Base-by-base conservation (phyloP, 2,329 filamentous ascomycete genomes). In the Knufia fluminis region DNA sequence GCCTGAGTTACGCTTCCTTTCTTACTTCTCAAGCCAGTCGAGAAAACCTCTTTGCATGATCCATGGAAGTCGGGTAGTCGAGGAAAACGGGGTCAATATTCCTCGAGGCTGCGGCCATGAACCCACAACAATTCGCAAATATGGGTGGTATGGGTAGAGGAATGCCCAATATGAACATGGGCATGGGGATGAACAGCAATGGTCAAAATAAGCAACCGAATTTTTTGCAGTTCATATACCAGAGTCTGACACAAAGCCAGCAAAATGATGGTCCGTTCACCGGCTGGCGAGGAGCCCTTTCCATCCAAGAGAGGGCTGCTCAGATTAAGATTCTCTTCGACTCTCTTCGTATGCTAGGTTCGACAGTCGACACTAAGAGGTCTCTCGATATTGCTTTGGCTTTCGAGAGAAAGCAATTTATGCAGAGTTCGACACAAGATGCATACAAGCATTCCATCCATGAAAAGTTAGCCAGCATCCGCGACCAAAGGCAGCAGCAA, bases 291-390 rank as follows among this genome's bases (percentile, higher is more conserved):
- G 63, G 64, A 16, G 64, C 66, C 22, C 65, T 73, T 4, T 56
- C 59, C 12, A 57, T 68, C 19, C 64, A 64, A 52, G 64, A 67
- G 26, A 65, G 71, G 42, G 66, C 65, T 3, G 57, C 63, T 33
- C 69, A 68, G 54, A 65, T 73, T 46, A 66, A 65, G 55, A 66
- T 72, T 54, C 68, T 73, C 65, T 67, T 71, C 49, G 68, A 70
- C 26, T 70, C 69, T 35, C 64, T 74, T 47, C 66, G 69, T 52
- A 59, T 74, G 22, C 68, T 72, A 35, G 63, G 71, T 51, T 68
- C 69, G 22, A 65, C 64, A 24, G 63, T 70, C 45, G 62, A 68
- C 40, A 49, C 68, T 4, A 56, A 62, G 31, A 60, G 60, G 40
- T 66, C 67, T 16, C 62, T 71, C 33, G 60, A 67, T 24, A 66